phyloP scores from a whole-genome alignment of 768 basidiomycete species.

The Kwoniella pini region DNA sequence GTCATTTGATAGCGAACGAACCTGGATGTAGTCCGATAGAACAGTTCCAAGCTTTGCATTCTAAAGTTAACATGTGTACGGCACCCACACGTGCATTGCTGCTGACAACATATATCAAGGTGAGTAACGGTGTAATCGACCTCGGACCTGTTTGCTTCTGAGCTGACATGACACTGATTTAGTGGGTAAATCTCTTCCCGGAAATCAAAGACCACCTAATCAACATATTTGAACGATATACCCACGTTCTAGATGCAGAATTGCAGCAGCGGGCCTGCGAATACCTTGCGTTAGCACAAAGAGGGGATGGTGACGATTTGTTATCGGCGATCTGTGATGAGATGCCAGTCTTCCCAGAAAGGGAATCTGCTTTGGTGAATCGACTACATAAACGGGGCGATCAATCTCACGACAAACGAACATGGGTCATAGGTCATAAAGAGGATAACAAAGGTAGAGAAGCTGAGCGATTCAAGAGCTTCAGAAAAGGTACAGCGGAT shows the following conservation, averaged over 20 bases:
- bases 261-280: slow-evolving; percentile 98
- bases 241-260: slow-evolving; percentile 95
- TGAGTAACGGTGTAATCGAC: too few relatives aligned
- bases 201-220: slow-evolving; percentile 93
- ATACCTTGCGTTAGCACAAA: slow-evolving; percentile 81
- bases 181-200: slow-evolving; percentile 98
- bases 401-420: slow-evolving; percentile 91
- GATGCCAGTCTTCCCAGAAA: slow-evolving; percentile 97
- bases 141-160: not conserved
- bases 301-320: slow-evolving; percentile 86
- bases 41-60: slow-evolving; percentile 88
- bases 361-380: slow-evolving; percentile 84
- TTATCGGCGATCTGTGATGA: slow-evolving; percentile 95
- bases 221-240: slow-evolving; percentile 93
- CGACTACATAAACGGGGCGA: slow-evolving; percentile 85
- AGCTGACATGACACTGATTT: slow-evolving; percentile 61
- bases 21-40: slow-evolving; percentile 88
- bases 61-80: slow-evolving; percentile 91
- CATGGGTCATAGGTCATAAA: slow-evolving; percentile 94
- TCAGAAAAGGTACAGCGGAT: slow-evolving; percentile 56
- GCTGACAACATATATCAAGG: slow-evolving; percentile 93
- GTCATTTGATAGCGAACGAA: slow-evolving; percentile 95
- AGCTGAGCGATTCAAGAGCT: slow-evolving; percentile 60
- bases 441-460: slow-evolving; percentile 82
- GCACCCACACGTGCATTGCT: slow-evolving; percentile 88